Conservation (phyloP, 2,329 filamentous ascomycete genomes). For the Clonostachys rosea region DNA sequence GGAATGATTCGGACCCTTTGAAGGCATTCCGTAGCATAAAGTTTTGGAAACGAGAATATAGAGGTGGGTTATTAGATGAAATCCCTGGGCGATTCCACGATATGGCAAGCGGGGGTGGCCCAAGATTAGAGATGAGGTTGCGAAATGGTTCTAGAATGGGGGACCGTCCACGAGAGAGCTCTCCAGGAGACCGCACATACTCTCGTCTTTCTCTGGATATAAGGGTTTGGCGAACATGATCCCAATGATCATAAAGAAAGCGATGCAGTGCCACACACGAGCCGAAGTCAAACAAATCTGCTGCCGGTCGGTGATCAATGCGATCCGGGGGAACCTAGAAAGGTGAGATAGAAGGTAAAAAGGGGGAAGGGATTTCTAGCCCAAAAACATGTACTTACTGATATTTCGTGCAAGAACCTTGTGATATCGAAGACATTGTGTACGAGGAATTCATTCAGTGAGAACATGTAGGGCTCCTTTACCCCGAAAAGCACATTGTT, state of each 20-base stretch:
- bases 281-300: conserved; percentile 62
- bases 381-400: conserved; percentile 36
- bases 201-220: conserved; percentile 55
- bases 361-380: conserved; percentile 7
- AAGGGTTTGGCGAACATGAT: conserved; percentile 62
- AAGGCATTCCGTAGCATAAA: conserved; percentile 70
- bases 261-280: conserved; percentile 66
- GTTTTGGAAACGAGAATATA: conserved; percentile 66
- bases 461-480: conserved; percentile 70
- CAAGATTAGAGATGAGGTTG: conserved; percentile 60
- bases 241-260: conserved; percentile 69
- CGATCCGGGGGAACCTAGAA: conserved; percentile 40
- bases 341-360: conserved; percentile 1
- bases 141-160: conserved; percentile 56
- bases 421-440: conserved; percentile 66
- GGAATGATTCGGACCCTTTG: conserved; percentile 58
- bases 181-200: conserved; percentile 48
- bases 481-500: conserved; percentile 70
- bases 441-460: conserved; percentile 63
- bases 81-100: conserved; percentile 66
- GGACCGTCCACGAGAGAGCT: conserved; percentile 44
- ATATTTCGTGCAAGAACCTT: conserved; percentile 63
- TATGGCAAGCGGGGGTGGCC: conserved; percentile 62
- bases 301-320: conserved; percentile 29
- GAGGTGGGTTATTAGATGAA: conserved; percentile 56